phyloP scores from a whole-genome alignment of 805 yeast species.

The Saccharomycopsis guyanensis region DNA sequence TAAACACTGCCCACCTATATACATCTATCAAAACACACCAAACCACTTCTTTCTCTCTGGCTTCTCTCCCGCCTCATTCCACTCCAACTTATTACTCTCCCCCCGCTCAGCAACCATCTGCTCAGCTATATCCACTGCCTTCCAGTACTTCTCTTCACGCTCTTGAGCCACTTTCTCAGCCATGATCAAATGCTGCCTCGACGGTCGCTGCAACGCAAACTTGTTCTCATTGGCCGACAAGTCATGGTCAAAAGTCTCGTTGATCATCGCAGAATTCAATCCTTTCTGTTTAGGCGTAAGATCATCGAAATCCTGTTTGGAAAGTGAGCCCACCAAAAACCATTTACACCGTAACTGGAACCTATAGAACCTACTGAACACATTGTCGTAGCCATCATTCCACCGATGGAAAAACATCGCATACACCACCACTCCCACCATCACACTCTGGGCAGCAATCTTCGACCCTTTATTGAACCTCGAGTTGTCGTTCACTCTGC shows the following conservation, averaged over 20 bases:
- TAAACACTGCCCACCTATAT: too few species aligned
- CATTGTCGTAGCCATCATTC: conserved; percentile 79
- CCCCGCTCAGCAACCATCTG: conserved; percentile 20
- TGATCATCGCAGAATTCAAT: conserved; percentile 30
- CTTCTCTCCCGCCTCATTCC: background rate
- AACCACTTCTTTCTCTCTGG: conserved; percentile 11
- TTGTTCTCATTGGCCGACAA: conserved; percentile 31
- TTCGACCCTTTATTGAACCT: conserved; percentile 55
- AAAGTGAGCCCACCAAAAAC: conserved; percentile 42
- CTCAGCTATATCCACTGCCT: conserved; percentile 40
- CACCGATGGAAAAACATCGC: conserved; percentile 70
- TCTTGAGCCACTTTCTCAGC: conserved; percentile 66
- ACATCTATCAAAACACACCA: conserved; percentile 19
- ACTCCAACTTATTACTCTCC: background rate
- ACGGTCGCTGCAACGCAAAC: conserved; percentile 56
- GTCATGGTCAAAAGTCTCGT: conserved; percentile 17
- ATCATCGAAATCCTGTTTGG: conserved; percentile 57
- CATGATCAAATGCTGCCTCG: conserved; percentile 62
- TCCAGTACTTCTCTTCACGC: conserved; percentile 49
- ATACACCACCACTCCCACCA: conserved; percentile 43
- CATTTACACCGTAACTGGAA: conserved; percentile 51
- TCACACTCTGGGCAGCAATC: conserved; percentile 44
- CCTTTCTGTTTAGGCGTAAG: conserved; percentile 38
- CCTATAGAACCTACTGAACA: conserved; percentile 61
- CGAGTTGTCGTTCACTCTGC: conserved; percentile 42